phyloP scores from a whole-genome alignment of 345 rosid genomes.

The Erucastrum elatum region DNA sequence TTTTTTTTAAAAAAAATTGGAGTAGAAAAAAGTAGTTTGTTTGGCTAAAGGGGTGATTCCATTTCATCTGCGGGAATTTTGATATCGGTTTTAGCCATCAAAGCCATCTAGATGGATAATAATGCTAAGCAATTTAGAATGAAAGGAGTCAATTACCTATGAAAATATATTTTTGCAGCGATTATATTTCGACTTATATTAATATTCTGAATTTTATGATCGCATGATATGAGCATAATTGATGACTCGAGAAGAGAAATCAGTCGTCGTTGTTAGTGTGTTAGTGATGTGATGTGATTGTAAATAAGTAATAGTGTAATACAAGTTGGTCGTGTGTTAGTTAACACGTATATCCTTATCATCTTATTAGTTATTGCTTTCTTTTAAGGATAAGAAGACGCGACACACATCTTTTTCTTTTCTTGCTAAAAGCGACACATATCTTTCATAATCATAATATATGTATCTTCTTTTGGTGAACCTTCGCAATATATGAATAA shows the following conservation, averaged over 20 bases:
- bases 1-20: neutral
- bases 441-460: neutral
- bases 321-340: slow-evolving; percentile 25
- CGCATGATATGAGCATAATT: slow-evolving; percentile 2
- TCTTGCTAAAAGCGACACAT: neutral
- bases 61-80: neutral
- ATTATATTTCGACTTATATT: neutral
- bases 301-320: neutral
- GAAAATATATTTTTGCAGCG: neutral
- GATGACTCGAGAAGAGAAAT: neutral
- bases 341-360: slow-evolving; percentile 30
- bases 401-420: neutral
- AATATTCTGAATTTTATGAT: neutral
- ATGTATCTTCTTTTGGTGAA: neutral
- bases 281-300: slow-evolving; percentile 20
- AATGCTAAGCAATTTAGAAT: neutral
- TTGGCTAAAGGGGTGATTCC: neutral
- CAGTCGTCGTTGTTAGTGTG: slow-evolving; percentile 9
- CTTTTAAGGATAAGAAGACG: slow-evolving; percentile 32
- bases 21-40: neutral
- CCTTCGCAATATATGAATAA: neutral
- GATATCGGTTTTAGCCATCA: neutral
- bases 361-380: slow-evolving; percentile 7
- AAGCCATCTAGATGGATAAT: neutral
- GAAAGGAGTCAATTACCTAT: slow-evolving; percentile 5